Percentiles rank a stretch among this genome's conserved stretches.
Evolutionary conservation across 2,329 filamentous ascomycete genomes (phyloP).

Genomic region (Stagonosporopsis rhizophila): DNA sequence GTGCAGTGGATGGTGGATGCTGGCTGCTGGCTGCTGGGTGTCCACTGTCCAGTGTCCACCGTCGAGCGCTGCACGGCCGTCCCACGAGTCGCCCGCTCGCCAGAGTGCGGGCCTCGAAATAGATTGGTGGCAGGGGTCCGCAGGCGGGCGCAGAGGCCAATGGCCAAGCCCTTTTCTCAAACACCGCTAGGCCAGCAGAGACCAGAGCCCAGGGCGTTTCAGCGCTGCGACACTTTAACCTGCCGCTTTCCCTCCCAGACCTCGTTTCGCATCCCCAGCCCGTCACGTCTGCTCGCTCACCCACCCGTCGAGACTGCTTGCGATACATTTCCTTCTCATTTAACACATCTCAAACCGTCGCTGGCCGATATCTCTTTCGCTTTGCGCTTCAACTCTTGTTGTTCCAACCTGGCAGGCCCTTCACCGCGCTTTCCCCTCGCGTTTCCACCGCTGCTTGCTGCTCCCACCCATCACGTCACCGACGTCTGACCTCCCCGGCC

Average conservation of each 20-base stretch:
- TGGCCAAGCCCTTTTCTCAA: slow-evolving; percentile 29
- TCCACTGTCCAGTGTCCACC: neutral
- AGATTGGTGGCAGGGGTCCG: slow-evolving; percentile 22
- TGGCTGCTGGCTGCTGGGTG: neutral
- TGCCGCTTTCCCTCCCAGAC: slow-evolving; percentile 48
- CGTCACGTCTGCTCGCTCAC: slow-evolving; percentile 37
- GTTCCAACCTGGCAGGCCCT: slow-evolving; percentile 50
- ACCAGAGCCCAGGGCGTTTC: slow-evolving; percentile 38
- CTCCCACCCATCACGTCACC: slow-evolving; percentile 17
- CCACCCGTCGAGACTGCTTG: slow-evolving; percentile 42
- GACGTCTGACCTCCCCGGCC: slow-evolving; percentile 39
- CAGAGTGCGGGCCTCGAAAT: slow-evolving; percentile 24
- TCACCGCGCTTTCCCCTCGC: slow-evolving; percentile 39
- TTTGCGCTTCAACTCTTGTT: slow-evolving; percentile 48
- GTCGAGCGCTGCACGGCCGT: slow-evolving; percentile 25
- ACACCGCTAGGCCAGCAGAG: slow-evolving; percentile 47
- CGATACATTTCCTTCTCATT: slow-evolving; percentile 48
- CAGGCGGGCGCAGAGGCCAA: slow-evolving; percentile 15
- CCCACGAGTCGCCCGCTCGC: slow-evolving; percentile 31
- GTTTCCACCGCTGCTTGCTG: slow-evolving; percentile 20
- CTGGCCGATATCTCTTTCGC: slow-evolving; percentile 45
- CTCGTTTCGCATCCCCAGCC: slow-evolving; percentile 48
- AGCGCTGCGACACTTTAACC: slow-evolving; percentile 51
- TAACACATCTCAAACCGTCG: slow-evolving; percentile 48
- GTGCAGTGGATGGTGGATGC: neutral